Evolutionary conservation across 805 yeast genomes (phyloP).

Genomic region (Cyberlindnera petersonii): DNA sequence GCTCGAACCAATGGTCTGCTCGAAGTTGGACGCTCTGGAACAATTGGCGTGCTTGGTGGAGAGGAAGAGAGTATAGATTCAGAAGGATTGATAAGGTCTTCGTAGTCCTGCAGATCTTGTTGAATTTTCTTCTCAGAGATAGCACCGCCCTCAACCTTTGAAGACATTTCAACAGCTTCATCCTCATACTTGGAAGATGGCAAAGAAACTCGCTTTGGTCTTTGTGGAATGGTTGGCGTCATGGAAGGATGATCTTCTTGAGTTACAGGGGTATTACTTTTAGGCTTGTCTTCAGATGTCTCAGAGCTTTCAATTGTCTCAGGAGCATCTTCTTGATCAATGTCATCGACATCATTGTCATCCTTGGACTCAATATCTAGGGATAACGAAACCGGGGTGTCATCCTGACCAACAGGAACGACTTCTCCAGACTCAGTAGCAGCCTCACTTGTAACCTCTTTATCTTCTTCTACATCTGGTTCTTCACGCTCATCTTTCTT

Average conservation of each 20-base stretch:
- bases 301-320: not conserved
- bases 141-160: not conserved
- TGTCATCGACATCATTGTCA: not conserved
- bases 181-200: not conserved
- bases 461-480: no score
- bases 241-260: constrained; percentile 14
- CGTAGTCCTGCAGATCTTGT: constrained; percentile 9
- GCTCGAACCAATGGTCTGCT: constrained; percentile 1
- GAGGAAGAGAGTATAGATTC: not conserved
- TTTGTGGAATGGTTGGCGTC: constrained; percentile 7
- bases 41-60: not conserved
- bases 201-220: constrained; percentile 8
- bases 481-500: constrained; percentile 2
- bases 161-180: not conserved
- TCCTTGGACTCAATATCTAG: not conserved
- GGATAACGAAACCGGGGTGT: not conserved
- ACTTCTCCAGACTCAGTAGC: not conserved
- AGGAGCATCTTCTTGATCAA: not conserved
- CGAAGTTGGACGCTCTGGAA: constrained; percentile 2
- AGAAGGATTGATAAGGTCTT: constrained; percentile 9
- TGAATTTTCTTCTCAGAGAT: constrained; percentile 4
- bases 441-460: no score
- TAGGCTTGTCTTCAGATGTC: not conserved
- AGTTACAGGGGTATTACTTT: constrained; percentile 3
- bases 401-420: not conserved